Base-by-base conservation (phyloP, 1,284 basidiomycete genomes). In the Marasmius fiardii region DNA sequence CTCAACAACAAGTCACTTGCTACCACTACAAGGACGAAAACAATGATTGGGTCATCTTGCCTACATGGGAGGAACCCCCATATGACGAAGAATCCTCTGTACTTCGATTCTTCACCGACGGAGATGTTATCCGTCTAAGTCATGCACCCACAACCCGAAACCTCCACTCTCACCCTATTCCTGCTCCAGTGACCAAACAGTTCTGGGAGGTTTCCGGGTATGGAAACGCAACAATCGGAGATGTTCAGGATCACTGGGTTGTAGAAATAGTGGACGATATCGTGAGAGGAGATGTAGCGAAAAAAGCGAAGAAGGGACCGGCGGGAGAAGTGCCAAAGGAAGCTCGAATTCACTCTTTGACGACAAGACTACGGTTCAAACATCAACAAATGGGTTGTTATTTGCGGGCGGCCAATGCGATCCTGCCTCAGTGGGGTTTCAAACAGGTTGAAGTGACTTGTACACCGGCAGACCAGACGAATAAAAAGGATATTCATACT, bases 1-100 rank as follows among this genome's bases (percentile, higher is more conserved):
- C 80, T 56, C 95, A 99, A 70, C 96, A 98, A 67, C 97, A 99
- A 72, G 88, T 99, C 11, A 99, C 96, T 0, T 99, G 96, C 74
- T 99, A 99, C 72, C 96, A 99, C 76, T 98, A 99, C 84, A 97
- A 96, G 74, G 96, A 99, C 71, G 85, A 88, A 56, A 99, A 99
- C 80, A 99, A 99, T 74, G 83, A 98, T 53, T 99, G 93, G 88
- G 67, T 80, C 41, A 71, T 99, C 63, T 80, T 88, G 1, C 94
- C 93, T 2, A 79, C 78, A 3, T 97, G 94, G 93, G 83, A 90
- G 45, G 85, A 88, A 57, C 31, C 83, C 0, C 71, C 74, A 0
- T 80, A 89, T 63, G 80, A 92, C 65, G 79, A 78, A 4, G 79
- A 88, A 45, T 82, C 75, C 28, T 51, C 54, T 23, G 82, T 85